These are phyloP conservation scores for Pichia gijzeniarum DNA, from an alignment of 805 yeast genomes.

Conservation along the genomic window DNA sequence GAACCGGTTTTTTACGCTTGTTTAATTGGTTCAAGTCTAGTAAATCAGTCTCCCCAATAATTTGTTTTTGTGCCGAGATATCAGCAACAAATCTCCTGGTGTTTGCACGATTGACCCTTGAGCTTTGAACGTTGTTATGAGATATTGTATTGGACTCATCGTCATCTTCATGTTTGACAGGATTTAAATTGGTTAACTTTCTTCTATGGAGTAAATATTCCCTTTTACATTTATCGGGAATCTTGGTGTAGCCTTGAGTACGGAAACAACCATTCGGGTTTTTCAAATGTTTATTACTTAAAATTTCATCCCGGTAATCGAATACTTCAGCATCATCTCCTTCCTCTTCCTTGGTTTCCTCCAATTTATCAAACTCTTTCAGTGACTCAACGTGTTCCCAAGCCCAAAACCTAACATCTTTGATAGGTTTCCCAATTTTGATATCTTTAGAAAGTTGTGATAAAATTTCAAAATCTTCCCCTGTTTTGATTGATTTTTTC, in stretches of 20 bases:
- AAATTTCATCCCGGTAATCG: conserved; percentile 26
- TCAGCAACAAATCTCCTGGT: conserved; percentile 87
- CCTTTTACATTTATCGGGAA: conserved; percentile 64
- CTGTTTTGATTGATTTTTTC: conserved; percentile 56
- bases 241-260: conserved; percentile 67
- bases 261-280: conserved; percentile 55
- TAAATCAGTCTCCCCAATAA: conserved; percentile 76
- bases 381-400: conserved; percentile 38
- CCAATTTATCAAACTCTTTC: conserved; percentile 31
- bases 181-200: conserved; percentile 54
- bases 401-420: conserved; percentile 53
- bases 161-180: conserved; percentile 57
- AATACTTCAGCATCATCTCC: conserved; percentile 24
- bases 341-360: conserved; percentile 18
- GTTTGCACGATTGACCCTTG: conserved; percentile 80
- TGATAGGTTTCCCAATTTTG: conserved; percentile 17
- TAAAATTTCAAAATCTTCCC: conserved; percentile 61
- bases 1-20: conserved; percentile 86
- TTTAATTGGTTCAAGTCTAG: conserved; percentile 80
- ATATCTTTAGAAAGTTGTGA: conserved; percentile 35
- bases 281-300: conserved; percentile 25
- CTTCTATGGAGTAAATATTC: conserved; percentile 81
- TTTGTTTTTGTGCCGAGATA: conserved; percentile 70
- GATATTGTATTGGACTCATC: conserved; percentile 27
- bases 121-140: conserved; percentile 47